Conservation (phyloP, 176 grass and related monocot species). For the Themeda triandra region DNA sequence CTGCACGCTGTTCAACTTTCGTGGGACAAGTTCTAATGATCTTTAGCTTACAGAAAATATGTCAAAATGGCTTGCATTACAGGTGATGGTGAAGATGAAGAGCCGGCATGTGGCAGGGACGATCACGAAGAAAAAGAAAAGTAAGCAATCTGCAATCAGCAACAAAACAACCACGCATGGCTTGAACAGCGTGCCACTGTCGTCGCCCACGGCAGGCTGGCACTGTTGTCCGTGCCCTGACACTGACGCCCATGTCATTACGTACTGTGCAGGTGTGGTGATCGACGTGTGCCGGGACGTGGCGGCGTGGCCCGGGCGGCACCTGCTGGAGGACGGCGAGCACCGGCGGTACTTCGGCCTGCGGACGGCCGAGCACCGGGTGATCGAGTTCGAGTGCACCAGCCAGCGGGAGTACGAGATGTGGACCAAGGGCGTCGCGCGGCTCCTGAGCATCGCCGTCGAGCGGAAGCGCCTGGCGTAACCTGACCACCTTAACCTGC, state of each 20-base stretch:
- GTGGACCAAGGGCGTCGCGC: constrained; percentile 87
- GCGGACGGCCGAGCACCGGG: constrained; percentile 68
- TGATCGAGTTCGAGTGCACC: constrained; percentile 95
- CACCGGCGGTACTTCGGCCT: constrained; percentile 91
- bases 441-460: constrained; percentile 58
- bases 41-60: neutral
- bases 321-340: constrained; percentile 86
- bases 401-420: constrained; percentile 74
- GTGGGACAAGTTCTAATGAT: neutral
- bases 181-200: neutral
- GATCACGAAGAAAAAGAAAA: constrained; percentile 98
- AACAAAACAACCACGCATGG: neutral
- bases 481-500: neutral
- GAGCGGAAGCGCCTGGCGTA: constrained; percentile 57
- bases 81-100: constrained; percentile 96
- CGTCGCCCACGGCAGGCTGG: neutral
- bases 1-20: neutral
- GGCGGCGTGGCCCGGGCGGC: constrained; percentile 80
- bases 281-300: constrained; percentile 88
- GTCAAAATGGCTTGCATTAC: neutral
- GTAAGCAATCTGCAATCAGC: constrained; percentile 11
- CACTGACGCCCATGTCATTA: neutral
- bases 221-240: neutral
- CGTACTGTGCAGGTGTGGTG: constrained; percentile 57
- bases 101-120: constrained; percentile 87